Conservation (phyloP, 495 filamentous ascomycete genomes). For the Elasticomyces elasticus region DNA sequence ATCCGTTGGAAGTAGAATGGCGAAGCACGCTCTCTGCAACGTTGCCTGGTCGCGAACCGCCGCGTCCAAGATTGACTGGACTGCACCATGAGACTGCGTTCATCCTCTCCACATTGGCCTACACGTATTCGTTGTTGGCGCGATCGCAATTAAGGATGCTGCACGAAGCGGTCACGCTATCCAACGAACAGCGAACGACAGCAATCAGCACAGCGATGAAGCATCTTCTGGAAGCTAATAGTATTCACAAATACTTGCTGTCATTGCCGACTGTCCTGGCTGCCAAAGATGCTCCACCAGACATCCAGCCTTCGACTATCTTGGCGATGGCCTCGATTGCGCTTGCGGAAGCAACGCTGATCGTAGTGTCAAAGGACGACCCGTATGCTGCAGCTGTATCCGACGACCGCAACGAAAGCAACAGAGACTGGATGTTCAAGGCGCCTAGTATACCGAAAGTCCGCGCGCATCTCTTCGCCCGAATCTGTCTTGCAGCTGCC, state of each 20-base stretch:
- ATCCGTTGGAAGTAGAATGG: constrained; percentile 64
- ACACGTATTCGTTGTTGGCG: constrained; percentile 53
- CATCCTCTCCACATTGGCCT: constrained; percentile 63
- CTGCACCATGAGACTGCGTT: constrained; percentile 79
- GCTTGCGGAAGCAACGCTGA: constrained; percentile 76
- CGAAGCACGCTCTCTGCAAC: constrained; percentile 58
- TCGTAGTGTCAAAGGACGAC: constrained; percentile 86
- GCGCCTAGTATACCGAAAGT: constrained; percentile 79
- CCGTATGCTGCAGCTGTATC: constrained; percentile 73
- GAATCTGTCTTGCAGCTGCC: constrained; percentile 70
- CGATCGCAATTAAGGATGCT: constrained; percentile 40
- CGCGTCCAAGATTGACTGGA: constrained; percentile 57
- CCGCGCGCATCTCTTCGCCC: constrained; percentile 72
- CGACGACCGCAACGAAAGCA: constrained; percentile 64
- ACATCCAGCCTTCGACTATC: constrained; percentile 57
- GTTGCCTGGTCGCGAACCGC: constrained; percentile 47
- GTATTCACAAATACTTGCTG: constrained; percentile 60
- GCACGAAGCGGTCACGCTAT: constrained; percentile 51
- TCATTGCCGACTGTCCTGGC: constrained; percentile 8
- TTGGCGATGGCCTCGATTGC: constrained; percentile 63
- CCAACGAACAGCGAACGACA: constrained; percentile 51
- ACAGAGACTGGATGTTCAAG: constrained; percentile 88
- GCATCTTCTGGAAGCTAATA: constrained; percentile 64
- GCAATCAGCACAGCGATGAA: constrained; percentile 68
- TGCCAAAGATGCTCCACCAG: constrained; percentile 29